Base-by-base conservation (phyloP, 1,284 basidiomycete species). In the Phylloporus sp. region DNA sequence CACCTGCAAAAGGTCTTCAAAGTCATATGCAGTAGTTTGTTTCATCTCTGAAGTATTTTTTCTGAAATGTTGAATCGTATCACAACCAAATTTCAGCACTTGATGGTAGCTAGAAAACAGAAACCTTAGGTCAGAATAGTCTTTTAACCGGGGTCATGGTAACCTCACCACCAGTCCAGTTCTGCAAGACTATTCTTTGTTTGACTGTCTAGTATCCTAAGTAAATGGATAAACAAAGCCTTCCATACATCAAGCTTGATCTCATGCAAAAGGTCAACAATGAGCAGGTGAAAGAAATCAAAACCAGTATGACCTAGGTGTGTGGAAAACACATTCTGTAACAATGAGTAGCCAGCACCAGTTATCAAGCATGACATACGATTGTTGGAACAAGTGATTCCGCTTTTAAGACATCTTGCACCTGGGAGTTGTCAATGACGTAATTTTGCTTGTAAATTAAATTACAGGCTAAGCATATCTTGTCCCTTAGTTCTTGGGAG, bases 1-100 rank as follows among this genome's bases (percentile, higher is more conserved):
- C 47, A 62, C 68, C 52, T 69, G 67, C 56, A 74, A 56, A 17
- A 74, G 56, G 54, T 74, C 69, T 52, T 74, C 62, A 46, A 69
- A 69, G 40, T 69, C 57, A 1, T 22, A 32, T 2, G 68, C 60
- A 4, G 68, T 60, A 11, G 56, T 29, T 13, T 47, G 59, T 6
- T 44, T 64, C 51, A 69, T 54, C 4, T 62, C 60, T 1, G 61
- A 64, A 17, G 49, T 42, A 37, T 69, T 69, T 1, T 20, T 31
- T 11, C 44, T 55, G 31, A 69, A 67, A 20, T 24, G 4, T 5
- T 42, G 29, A 26, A 69, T 69, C 2, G 60, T 54, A 6, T 44
- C 53, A 10, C 18, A 7, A 10, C 65, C 54, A 55, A 69, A 69
- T 6, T 61, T 42, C 2, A 59, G 63, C 2, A 62, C 32, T 28